These are phyloP conservation scores for Maudiozyma saulgeensis DNA, from an alignment of 805 yeast species.

Conservation along the genomic window DNA sequence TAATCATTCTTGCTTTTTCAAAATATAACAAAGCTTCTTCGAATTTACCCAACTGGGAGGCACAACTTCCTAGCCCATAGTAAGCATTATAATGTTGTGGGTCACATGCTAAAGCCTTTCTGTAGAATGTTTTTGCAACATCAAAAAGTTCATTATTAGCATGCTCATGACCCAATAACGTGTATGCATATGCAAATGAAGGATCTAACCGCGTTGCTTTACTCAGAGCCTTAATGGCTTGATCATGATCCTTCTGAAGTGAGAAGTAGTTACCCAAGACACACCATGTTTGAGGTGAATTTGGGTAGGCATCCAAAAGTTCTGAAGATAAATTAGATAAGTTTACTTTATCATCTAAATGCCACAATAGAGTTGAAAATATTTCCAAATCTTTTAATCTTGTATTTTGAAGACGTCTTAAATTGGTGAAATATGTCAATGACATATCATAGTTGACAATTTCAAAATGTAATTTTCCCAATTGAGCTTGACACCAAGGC, in stretches of 20 bases:
- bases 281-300: slow-evolving; percentile 85
- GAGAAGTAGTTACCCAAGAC: slow-evolving; percentile 84
- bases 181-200: slow-evolving; percentile 76
- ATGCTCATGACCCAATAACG: slow-evolving; percentile 89
- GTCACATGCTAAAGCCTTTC: slow-evolving; percentile 68
- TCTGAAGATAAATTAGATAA: slow-evolving; percentile 79
- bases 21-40: slow-evolving; percentile 79
- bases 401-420: slow-evolving; percentile 65
- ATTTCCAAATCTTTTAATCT: slow-evolving; percentile 83
- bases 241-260: slow-evolving; percentile 72
- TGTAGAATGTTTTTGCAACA: slow-evolving; percentile 73
- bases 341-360: slow-evolving; percentile 69
- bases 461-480: slow-evolving; percentile 80
- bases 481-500: slow-evolving; percentile 76
- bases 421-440: slow-evolving; percentile 47
- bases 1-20: slow-evolving; percentile 76
- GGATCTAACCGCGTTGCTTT: slow-evolving; percentile 64
- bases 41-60: slow-evolving; percentile 75
- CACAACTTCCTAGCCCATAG: slow-evolving; percentile 93
- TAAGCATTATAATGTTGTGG: slow-evolving; percentile 86
- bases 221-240: slow-evolving; percentile 79
- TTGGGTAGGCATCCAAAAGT: slow-evolving; percentile 51
- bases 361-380: slow-evolving; percentile 89
- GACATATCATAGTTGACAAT: slow-evolving; percentile 76
- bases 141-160: slow-evolving; percentile 84